A percentile compares a stretch with the other conserved stretches of the same genome.
phyloP scores from a whole-genome alignment of 2,329 filamentous ascomycete species.

The Beauveria scarabaeidicola region DNA sequence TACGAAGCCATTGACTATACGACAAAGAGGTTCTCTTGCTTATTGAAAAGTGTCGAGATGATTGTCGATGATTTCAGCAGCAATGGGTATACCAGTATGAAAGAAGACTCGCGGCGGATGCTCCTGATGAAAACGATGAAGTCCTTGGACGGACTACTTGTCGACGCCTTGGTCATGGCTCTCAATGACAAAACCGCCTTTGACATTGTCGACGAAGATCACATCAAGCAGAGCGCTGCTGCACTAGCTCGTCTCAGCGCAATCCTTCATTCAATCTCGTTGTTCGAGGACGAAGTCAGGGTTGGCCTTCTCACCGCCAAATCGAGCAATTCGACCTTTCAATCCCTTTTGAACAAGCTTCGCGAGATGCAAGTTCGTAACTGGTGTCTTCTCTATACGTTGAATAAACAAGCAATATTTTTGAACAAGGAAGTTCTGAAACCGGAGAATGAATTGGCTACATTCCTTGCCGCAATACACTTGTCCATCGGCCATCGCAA shows the following conservation, averaged over 20 bases:
- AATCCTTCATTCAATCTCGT: conserved; percentile 68
- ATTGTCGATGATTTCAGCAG: conserved; percentile 55
- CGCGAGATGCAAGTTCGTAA: conserved; percentile 80
- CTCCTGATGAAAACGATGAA: conserved; percentile 69
- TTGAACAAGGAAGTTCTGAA: conserved; percentile 55
- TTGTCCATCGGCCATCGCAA: conserved; percentile 75
- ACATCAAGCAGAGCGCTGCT: conserved; percentile 63
- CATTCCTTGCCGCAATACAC: conserved; percentile 74
- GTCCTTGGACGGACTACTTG: conserved; percentile 67
- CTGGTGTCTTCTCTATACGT: conserved; percentile 79
- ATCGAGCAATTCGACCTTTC: conserved; percentile 46
- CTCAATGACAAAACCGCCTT: conserved; percentile 62
- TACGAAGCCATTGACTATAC: conserved; percentile 78
- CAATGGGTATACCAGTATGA: conserved; percentile 54
- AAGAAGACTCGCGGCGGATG: conserved; percentile 56
- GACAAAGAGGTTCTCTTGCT: conserved; percentile 83
- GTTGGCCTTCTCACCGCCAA: conserved; percentile 62
- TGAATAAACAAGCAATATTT: conserved; percentile 71
- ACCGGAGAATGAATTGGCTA: conserved; percentile 64
- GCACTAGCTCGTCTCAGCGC: conserved; percentile 64
- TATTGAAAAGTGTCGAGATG: conserved; percentile 77
- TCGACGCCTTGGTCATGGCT: conserved; percentile 60
- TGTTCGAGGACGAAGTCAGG: conserved; percentile 80
- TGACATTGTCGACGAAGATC: conserved; percentile 74
- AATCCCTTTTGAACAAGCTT: conserved; percentile 53